Conservation (phyloP, 345 rosid genomes). For the Aegle marmelos region DNA sequence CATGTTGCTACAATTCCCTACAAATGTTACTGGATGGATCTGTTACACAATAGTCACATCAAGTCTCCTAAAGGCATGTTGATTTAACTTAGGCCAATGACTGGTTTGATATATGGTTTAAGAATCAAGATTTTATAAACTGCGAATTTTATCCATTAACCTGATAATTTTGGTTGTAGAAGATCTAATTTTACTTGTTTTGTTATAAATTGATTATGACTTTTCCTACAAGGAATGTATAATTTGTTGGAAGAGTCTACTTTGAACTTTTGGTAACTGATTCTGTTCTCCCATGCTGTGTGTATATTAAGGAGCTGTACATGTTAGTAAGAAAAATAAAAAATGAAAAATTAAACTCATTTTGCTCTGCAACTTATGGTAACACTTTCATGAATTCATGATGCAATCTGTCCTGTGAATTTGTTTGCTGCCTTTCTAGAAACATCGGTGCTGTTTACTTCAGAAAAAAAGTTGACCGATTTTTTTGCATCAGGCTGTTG, state of each 20-base stretch:
- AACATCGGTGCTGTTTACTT: background rate
- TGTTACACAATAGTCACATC: conserved; percentile 90
- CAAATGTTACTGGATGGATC: conserved; percentile 95
- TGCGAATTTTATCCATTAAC: background rate
- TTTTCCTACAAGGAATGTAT: background rate
- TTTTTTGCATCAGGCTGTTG: conserved; percentile 69
- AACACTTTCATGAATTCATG: background rate
- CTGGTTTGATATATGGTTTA: conserved; percentile 31
- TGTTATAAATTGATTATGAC: background rate
- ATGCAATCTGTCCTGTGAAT: background rate
- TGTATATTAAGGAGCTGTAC: background rate
- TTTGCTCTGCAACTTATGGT: background rate
- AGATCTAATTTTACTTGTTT: background rate
- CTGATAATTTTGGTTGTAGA: background rate
- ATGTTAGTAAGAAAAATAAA: background rate
- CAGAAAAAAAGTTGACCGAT: background rate
- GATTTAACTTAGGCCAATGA: conserved; percentile 35
- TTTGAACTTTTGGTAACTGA: background rate
- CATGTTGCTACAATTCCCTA: conserved; percentile 90
- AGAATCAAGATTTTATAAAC: conserved; percentile 7
- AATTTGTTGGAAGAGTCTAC: background rate
- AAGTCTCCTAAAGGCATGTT: conserved; percentile 93
- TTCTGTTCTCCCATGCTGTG: background rate
- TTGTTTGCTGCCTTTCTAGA: background rate
- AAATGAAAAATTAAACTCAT: too few relatives aligned